A percentile compares a stretch with the other conserved stretches of the same genome.
These are phyloP conservation scores for Begonia loranthoides DNA, from an alignment of 306 rosid species.

Conservation along the genomic window DNA sequence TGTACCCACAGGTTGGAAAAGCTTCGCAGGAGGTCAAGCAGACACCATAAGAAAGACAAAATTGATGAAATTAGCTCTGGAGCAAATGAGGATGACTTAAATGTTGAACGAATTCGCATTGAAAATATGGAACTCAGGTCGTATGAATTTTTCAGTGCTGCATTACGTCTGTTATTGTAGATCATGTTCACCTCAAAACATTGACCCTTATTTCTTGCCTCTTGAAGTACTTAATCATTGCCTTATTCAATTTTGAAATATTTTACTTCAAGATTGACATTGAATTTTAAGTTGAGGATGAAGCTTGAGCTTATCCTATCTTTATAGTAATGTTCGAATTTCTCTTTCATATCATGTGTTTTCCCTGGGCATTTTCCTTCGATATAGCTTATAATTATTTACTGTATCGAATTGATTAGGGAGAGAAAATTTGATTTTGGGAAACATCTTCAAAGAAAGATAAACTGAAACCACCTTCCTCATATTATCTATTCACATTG, in stretches of 20 bases:
- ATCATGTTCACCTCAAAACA: background rate
- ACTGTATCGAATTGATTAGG: too few relatives aligned
- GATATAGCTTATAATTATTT: too few relatives aligned
- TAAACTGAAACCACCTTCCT: too few relatives aligned
- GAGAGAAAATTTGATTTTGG: too few relatives aligned
- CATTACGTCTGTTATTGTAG: background rate
- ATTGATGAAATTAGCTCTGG: constrained; percentile 29
- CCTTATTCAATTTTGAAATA: background rate
- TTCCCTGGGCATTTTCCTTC: background rate
- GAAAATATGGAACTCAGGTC: constrained; percentile 83
- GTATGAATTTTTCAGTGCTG: background rate
- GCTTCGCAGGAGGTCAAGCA: constrained; percentile 35
- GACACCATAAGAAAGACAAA: constrained; percentile 37
- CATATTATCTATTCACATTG: too few relatives aligned
- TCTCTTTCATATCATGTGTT: background rate
- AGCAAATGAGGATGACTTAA: constrained; percentile 27
- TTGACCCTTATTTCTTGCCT: too few relatives aligned
- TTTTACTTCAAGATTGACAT: background rate
- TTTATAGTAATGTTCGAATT: background rate
- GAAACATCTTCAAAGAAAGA: too few relatives aligned
- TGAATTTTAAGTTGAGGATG: constrained; percentile 2
- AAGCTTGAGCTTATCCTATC: constrained; percentile 2
- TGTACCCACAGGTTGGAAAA: constrained; percentile 53
- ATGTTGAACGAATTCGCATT: constrained; percentile 72
- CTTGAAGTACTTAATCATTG: background rate